Percentiles rank a stretch among this genome's conserved stretches.
Conservation (phyloP, 2,329 filamentous ascomycete species). For the Fusarium aywerte region DNA sequence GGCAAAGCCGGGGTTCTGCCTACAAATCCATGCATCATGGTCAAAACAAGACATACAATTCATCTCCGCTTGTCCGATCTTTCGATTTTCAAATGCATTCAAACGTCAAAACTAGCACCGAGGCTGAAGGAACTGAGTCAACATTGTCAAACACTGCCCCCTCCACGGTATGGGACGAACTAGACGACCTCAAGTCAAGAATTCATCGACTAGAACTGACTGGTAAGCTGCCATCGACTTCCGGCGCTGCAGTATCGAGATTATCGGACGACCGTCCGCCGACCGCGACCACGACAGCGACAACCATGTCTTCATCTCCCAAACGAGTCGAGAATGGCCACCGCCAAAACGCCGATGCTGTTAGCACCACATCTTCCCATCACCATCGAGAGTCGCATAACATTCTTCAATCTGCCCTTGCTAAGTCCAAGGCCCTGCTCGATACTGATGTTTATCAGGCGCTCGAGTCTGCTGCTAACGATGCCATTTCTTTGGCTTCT, state of each 20-base stretch:
- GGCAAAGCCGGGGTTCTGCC: conserved; percentile 56
- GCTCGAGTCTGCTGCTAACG: conserved; percentile 82
- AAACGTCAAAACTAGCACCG: conserved; percentile 51
- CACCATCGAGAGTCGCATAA: conserved; percentile 72
- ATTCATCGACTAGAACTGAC: conserved; percentile 91
- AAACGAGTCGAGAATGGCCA: conserved; percentile 64
- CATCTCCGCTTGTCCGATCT: conserved; percentile 66
- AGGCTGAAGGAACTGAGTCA: conserved; percentile 80
- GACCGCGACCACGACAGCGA: conserved; percentile 90
- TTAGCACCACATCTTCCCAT: conserved; percentile 56
- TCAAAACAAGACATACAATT: conserved; percentile 60
- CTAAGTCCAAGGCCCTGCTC: conserved; percentile 78
- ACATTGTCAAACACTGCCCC: conserved; percentile 88
- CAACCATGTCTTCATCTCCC: conserved; percentile 90
- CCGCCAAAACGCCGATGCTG: conserved; percentile 50
- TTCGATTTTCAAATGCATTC: conserved; percentile 50
- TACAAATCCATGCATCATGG: conserved; percentile 52
- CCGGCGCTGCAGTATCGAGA: conserved; percentile 80
- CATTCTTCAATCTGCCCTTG: conserved; percentile 81
- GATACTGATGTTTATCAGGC: conserved; percentile 78
- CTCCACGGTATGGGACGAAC: conserved; percentile 96
- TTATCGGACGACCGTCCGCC: conserved; percentile 83
- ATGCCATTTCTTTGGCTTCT: conserved; percentile 81
- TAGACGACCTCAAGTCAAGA: conserved; percentile 93
- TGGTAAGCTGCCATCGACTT: conserved; percentile 85